Evolutionary conservation across 495 filamentous ascomycete species (phyloP), one percentile per base, ranked within the genome.

Genomic region (Penicillium soppii): DNA sequence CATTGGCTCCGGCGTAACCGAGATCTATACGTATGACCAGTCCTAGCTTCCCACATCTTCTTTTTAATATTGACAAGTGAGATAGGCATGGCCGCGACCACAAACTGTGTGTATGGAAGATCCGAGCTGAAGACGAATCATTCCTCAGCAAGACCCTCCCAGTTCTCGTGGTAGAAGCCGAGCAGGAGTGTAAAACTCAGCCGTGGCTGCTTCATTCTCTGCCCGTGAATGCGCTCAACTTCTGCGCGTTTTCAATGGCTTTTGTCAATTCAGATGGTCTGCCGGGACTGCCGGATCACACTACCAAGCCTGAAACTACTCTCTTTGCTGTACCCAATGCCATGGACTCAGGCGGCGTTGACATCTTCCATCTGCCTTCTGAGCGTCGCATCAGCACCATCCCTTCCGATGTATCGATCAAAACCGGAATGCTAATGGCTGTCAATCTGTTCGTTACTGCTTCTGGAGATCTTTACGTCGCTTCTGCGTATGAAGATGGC

Each of bases 401-500:
- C 15, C 69, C 80, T 0, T 81, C 78, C 4, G 75, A 80, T 26
- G 67, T 71, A 30, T 50, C 68, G 12, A 72, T 79, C 20, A 82
- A 89, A 41, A 85, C 86, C 15, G 88, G 94, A 22, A 97, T 97
- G 92, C 83, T 92, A 21, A 97, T 98, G 94, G 83, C 87, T 19
- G 69, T 96, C 10, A 72, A 76, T 4, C 62, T 96, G 7, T 79
- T 87, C 52, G 49, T 64, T 0, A 57, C 61, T 3, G 15, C 63
- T 5, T 43, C 62, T 0, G 61, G 63, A 0, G 63, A 71, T 37
- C 20, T 81, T 1, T 75, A 72, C 43, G 66, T 95, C 10, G 67
- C 84, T 4, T 86, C 84, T n/a, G 94, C 88, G 29, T 96, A 91
- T 71, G 94, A 98, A 70, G 89, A 86, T 56, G 94, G 94, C 1